phyloP scores from a whole-genome alignment of 2,329 filamentous ascomycete species.

The Monilinia vaccinii-corymbosi region DNA sequence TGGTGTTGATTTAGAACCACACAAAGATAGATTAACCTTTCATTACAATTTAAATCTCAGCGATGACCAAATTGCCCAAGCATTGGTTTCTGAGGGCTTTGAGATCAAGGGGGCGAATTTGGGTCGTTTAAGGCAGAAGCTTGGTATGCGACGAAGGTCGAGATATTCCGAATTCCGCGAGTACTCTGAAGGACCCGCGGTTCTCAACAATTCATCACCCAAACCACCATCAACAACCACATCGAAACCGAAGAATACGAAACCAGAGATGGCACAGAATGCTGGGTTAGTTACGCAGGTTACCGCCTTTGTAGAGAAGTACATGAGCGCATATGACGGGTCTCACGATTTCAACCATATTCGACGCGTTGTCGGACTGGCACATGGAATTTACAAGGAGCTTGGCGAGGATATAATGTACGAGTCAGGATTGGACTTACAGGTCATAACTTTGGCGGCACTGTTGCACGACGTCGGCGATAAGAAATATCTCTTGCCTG shows the following conservation, averaged over 20 bases:
- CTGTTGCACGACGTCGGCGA: constrained; percentile 87
- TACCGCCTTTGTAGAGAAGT: constrained; percentile 55
- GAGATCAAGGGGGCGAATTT: constrained; percentile 24
- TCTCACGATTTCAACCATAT: constrained; percentile 89
- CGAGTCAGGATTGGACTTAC: constrained; percentile 43
- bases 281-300: constrained; percentile 38
- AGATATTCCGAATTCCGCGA: constrained; percentile 27
- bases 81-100: constrained; percentile 22
- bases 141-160: constrained; percentile 25
- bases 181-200: constrained; percentile 14
- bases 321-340: constrained; percentile 71
- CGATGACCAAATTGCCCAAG: constrained; percentile 24
- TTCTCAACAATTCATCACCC: constrained; percentile 6
- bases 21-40: constrained; percentile 22
- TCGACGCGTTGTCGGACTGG: constrained; percentile 65
- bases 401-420: constrained; percentile 19
- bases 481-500: constrained; percentile 37
- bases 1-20: constrained; percentile 21
- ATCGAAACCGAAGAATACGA: constrained; percentile 14
- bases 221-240: not conserved
- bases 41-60: constrained; percentile 28
- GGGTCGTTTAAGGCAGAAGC: constrained; percentile 23
- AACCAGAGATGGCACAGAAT: constrained; percentile 18
- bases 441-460: constrained; percentile 51
- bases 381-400: constrained; percentile 35